Percentiles rank a stretch among this genome's conserved stretches.
Conservation (phyloP, 257 asterid species). For the Salvia splendens region DNA sequence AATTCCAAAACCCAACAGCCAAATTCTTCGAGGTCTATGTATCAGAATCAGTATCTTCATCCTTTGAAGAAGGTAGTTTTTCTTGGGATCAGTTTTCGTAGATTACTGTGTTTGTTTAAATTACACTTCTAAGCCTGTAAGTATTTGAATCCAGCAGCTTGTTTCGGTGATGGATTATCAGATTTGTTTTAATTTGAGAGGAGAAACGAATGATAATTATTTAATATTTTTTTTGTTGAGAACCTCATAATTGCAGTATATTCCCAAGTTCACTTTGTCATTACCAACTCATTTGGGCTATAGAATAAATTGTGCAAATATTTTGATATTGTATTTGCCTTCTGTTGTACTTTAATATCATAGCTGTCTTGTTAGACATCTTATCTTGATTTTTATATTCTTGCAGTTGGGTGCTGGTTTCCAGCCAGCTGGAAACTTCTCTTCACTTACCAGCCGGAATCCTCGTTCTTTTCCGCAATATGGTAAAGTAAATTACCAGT, state of each 20-base stretch:
- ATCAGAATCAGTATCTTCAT: conserved; percentile 55
- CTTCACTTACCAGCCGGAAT: conserved; percentile 44
- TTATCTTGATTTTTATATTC: conserved; percentile 14
- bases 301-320: not conserved
- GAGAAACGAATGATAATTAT: not conserved
- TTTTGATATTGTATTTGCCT: not conserved
- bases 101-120: too few relatives aligned
- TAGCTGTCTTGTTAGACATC: not conserved
- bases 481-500: conserved; percentile 46
- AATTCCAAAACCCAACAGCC: conserved; percentile 48
- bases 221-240: not conserved
- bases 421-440: conserved; percentile 50
- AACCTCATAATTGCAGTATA: not conserved
- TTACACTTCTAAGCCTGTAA: too few relatives aligned
- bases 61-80: conserved; percentile 55
- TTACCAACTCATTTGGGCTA: not conserved
- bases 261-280: not conserved
- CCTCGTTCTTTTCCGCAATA: conserved; percentile 45
- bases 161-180: not conserved
- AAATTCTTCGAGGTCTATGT: conserved; percentile 44
- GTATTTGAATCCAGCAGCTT: not conserved
- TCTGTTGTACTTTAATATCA: not conserved
- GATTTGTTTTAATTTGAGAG: not conserved
- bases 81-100: not conserved
- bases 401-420: conserved; percentile 58